A percentile compares a stretch with the other conserved stretches of the same genome.
These are phyloP conservation scores for Talaromyces islandicus DNA, from an alignment of 2,329 filamentous ascomycete genomes.

Conservation along the genomic window DNA sequence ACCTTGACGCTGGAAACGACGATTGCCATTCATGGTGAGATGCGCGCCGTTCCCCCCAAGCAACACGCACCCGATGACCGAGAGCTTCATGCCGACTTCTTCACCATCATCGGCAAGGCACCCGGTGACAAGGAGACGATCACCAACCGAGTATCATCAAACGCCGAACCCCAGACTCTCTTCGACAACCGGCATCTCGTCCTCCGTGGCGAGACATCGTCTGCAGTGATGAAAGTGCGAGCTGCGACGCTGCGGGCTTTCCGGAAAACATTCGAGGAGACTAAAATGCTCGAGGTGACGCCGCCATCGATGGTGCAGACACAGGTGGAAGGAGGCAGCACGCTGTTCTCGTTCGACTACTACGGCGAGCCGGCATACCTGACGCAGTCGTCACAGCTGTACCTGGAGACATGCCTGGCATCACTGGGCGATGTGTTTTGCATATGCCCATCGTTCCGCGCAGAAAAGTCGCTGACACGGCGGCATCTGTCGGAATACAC, in stretches of 20 bases:
- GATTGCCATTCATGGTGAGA: slow-evolving; percentile 74
- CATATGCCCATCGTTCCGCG: slow-evolving; percentile 97
- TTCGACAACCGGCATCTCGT: slow-evolving; percentile 80
- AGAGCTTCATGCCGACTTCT: slow-evolving; percentile 88
- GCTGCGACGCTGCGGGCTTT: slow-evolving; percentile 77
- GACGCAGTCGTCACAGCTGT: slow-evolving; percentile 94
- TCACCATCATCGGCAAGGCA: slow-evolving; percentile 69
- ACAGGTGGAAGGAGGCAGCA: slow-evolving; percentile 86
- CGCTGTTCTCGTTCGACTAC: slow-evolving; percentile 83
- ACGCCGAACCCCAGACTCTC: slow-evolving; percentile 65
- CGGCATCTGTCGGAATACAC: slow-evolving; percentile 95
- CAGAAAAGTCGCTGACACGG: slow-evolving; percentile 90
- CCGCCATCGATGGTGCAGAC: slow-evolving; percentile 92
- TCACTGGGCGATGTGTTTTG: slow-evolving; percentile 94
- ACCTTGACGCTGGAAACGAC: slow-evolving; percentile 84
- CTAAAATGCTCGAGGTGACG: slow-evolving; percentile 73
- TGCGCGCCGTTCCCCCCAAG: slow-evolving; percentile 72
- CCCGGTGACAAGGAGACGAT: slow-evolving; percentile 86
- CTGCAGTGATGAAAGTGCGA: slow-evolving; percentile 82
- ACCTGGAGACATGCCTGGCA: slow-evolving; percentile 90
- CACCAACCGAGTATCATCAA: slow-evolving; percentile 70
- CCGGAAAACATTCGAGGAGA: slow-evolving; percentile 68
- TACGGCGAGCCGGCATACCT: slow-evolving; percentile 88
- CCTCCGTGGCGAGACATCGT: slow-evolving; percentile 75
- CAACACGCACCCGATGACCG: slow-evolving; percentile 75